A percentile compares a stretch with the other conserved stretches of the same genome.
phyloP scores from a whole-genome alignment of 345 rosid genomes.

The Sonneratia alba region DNA sequence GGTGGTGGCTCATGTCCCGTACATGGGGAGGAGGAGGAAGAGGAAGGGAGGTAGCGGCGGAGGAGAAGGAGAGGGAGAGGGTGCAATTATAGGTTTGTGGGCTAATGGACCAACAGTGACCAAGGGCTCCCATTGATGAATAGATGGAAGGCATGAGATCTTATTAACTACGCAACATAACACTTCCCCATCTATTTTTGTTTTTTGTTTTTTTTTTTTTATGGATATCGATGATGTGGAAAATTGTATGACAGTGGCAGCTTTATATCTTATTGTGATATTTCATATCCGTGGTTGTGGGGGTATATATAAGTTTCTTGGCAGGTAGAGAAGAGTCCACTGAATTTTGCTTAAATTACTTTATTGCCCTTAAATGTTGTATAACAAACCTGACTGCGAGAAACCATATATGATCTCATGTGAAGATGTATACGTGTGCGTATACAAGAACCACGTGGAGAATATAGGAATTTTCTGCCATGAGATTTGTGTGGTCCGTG shows the following conservation, averaged over 20 bases:
- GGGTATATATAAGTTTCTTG: not conserved
- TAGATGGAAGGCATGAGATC: not conserved
- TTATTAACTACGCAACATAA: not conserved
- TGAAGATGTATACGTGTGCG: too few relatives aligned
- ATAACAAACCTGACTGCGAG: not conserved
- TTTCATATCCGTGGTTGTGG: not conserved
- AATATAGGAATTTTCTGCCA: too few relatives aligned
- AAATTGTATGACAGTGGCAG: not conserved
- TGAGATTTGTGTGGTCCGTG: too few relatives aligned
- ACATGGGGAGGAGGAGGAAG: slow-evolving; percentile 15
- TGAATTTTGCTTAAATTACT: not conserved
- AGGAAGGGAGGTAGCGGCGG: not conserved
- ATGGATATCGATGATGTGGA: not conserved
- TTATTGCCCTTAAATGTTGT: not conserved
- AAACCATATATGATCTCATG: too few relatives aligned
- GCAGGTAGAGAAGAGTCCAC: not conserved
- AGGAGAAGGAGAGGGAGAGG: not conserved
- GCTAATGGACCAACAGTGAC: not conserved
- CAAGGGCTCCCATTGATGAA: not conserved
- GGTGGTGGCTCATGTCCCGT: slow-evolving; percentile 52
- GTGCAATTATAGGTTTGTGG: slow-evolving; percentile 13
- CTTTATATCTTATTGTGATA: not conserved
- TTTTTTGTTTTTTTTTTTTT: not conserved
- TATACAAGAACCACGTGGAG: too few relatives aligned
- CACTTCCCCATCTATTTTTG: not conserved